These are phyloP conservation scores for Balamuthia mandrillaris DNA, from an alignment of 208 protist genomes.

Conservation along the genomic window DNA sequence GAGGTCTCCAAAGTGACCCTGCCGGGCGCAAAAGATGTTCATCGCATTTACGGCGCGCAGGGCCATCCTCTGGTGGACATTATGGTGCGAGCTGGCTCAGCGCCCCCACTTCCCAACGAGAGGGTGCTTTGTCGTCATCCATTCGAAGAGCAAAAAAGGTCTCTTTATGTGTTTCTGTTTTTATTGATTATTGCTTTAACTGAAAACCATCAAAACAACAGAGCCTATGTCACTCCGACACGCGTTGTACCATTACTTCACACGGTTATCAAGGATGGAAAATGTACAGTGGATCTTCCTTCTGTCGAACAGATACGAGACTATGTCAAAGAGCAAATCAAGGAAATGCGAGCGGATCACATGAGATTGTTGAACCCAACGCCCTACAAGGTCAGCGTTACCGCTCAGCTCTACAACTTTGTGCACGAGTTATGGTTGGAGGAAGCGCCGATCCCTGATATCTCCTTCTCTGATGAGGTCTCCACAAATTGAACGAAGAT, in stretches of 20 bases:
- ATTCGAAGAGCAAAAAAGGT: conserved; percentile 49
- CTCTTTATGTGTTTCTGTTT: background rate
- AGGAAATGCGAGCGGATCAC: conserved; percentile 15
- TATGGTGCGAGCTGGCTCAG: background rate
- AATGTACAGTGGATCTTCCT: background rate
- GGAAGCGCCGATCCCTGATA: conserved; percentile 12
- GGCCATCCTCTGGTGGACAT: conserved; percentile 61
- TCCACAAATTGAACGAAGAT: too few relatives aligned
- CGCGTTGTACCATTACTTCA: background rate
- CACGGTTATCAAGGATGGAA: background rate
- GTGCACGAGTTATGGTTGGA: conserved; percentile 31
- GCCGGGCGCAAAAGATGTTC: conserved; percentile 71
- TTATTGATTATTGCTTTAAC: background rate
- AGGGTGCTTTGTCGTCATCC: conserved; percentile 60
- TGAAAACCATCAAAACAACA: background rate
- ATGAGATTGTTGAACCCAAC: conserved; percentile 4
- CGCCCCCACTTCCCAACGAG: conserved; percentile 29
- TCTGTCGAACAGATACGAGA: background rate
- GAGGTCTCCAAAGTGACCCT: conserved; percentile 66
- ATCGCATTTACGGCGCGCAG: conserved; percentile 64
- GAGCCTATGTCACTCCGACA: background rate
- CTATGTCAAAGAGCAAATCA: background rate
- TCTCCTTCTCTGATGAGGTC: background rate
- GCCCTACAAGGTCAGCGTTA: conserved; percentile 23
- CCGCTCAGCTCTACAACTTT: conserved; percentile 13